Evolutionary conservation across 2,329 filamentous ascomycete species (phyloP), one percentile per base, ranked within the genome.

Genomic region (Aspergillus sp.): DNA sequence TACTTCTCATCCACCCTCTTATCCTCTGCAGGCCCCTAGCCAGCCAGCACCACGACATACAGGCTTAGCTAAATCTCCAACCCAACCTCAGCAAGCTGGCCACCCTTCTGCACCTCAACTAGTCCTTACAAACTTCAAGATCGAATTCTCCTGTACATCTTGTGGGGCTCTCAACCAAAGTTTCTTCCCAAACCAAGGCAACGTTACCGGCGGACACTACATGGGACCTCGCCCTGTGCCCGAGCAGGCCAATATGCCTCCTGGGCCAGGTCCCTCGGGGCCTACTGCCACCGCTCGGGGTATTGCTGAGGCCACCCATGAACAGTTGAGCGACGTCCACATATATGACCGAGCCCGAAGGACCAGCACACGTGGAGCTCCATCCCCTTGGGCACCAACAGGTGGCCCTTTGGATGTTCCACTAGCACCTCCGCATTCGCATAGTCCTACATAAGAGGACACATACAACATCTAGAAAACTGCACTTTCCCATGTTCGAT

Each of bases 111-210:
- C 66, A 15, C 58, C 72, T 9, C 71, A 73, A 43, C 60, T 73
- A 45, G 62, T 72, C 31, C 62, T 75, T 6, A 70, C 72, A 9
- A 72, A 74, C 41, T 74, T 76, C 56, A 76, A 75, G 57, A 73
- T 76, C 41, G 73, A 76, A 46, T 76, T 76, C 25, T 72, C 72
- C 6, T 76, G 73, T 51, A 73, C 70, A 6, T 68, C 71, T 2
- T 76, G 73, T 45, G 73, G 73, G 23, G 66, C 70, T 37, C 50
- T 74, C 35, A 76, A 76, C 47, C 72, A 76, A 52, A 71, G 72
- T 58, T 75, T 75, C 54, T 70, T 75, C 23, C 70, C 70, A 33
- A 73, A 74, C 23, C 72, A 75, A 31, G 71, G 73, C 14, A 73
- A 74, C 46, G 66, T 73, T 31, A 70, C 68, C 7, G 66, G 68